Percentiles rank a stretch among this genome's conserved stretches.
Conservation (phyloP, 768 basidiomycete genomes). For the Phylloporus scabripes region DNA sequence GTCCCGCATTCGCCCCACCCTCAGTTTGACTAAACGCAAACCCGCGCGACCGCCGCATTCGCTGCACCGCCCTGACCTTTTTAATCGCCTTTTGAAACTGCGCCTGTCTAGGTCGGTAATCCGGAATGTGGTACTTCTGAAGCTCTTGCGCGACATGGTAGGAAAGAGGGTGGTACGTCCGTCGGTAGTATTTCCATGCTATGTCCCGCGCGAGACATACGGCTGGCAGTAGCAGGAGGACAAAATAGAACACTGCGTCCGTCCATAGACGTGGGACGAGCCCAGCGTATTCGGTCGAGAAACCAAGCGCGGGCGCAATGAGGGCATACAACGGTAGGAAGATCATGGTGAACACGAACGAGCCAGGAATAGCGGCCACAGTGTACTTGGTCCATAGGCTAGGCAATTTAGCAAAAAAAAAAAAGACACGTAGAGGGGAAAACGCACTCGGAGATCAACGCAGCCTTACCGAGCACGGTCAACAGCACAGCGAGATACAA, state of each 20-base stretch:
- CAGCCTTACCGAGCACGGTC: conserved; percentile 96
- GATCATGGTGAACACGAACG: conserved; percentile 94
- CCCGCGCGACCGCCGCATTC: conserved; percentile 93
- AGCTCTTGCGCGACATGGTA: conserved; percentile 98
- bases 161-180: conserved; percentile 86
- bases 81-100: conserved; percentile 99
- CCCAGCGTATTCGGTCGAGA: conserved; percentile 86
- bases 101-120: conserved; percentile 95
- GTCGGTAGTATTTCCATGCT: conserved; percentile 95
- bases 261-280: conserved; percentile 91
- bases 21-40: conserved; percentile 99
- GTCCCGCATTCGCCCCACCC: conserved; percentile 40
- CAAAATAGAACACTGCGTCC: conserved; percentile 84
- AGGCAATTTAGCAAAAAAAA: neutral
- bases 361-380: conserved; percentile 95
- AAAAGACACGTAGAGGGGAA: neutral
- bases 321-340: conserved; percentile 88
- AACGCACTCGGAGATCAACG: conserved; percentile 91
- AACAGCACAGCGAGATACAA: conserved; percentile 91
- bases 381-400: conserved; percentile 99
- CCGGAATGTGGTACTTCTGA: conserved; percentile 98
- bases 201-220: conserved; percentile 86
- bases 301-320: conserved; percentile 79
- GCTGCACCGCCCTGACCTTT: conserved; percentile 97
- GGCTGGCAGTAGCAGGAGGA: conserved; percentile 76